phyloP scores from a whole-genome alignment of 805 yeast species.

The Grigorovia humatica region DNA sequence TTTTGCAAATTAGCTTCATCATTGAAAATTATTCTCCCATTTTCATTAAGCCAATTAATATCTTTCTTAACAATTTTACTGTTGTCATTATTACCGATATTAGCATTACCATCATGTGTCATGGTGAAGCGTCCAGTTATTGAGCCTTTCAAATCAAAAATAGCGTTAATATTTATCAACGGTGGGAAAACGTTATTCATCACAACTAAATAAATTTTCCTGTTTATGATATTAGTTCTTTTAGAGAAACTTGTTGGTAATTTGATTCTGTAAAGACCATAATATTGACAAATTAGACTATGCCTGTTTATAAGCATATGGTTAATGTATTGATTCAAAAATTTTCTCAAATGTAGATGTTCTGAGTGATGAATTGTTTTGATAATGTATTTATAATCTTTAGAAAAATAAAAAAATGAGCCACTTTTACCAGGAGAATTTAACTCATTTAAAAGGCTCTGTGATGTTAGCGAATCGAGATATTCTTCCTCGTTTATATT shows the following conservation, averaged over 20 bases:
- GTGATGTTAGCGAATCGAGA: conserved; percentile 81
- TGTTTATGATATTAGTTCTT: conserved; percentile 29
- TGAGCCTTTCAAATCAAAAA: conserved; percentile 90
- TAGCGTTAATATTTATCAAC: conserved; percentile 70
- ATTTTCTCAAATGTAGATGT: conserved; percentile 68
- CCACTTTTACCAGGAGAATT: conserved; percentile 98
- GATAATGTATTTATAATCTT: conserved; percentile 88
- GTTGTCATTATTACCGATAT: neutral
- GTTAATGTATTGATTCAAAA: conserved; percentile 65
- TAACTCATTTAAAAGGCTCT: conserved; percentile 79
- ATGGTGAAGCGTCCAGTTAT: conserved; percentile 64
- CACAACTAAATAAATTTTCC: conserved; percentile 84
- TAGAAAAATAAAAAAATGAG: conserved; percentile 86
- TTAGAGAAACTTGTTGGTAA: conserved; percentile 50
- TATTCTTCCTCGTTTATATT: conserved; percentile 93
- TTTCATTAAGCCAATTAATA: conserved; percentile 69
- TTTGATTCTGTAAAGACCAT: conserved; percentile 88
- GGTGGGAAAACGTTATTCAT: conserved; percentile 98
- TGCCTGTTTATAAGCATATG: conserved; percentile 79
- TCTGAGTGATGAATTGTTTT: conserved; percentile 93
- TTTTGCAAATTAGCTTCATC: conserved; percentile 43
- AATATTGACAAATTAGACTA: conserved; percentile 84
- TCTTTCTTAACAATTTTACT: conserved; percentile 56
- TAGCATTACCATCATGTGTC: conserved; percentile 22
- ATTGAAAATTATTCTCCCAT: conserved; percentile 60